Conservation (phyloP, 805 yeast genomes). For the Maudiozyma saulgeensis region DNA sequence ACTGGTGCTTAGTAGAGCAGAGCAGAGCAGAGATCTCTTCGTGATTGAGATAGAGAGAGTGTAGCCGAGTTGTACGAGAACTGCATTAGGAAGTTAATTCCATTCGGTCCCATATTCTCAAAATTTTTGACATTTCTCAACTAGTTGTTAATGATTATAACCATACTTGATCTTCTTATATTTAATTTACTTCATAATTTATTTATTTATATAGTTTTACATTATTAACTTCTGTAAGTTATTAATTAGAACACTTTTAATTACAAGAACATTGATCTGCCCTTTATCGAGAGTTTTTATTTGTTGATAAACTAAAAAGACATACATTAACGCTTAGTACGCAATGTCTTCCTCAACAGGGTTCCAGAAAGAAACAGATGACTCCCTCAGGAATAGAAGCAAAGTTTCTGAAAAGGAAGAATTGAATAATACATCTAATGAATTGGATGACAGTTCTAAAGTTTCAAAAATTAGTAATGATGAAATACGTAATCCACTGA, state of each 20-base stretch:
- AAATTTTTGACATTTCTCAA: too few species aligned
- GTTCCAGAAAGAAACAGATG: not conserved
- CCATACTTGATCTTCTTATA: too few species aligned
- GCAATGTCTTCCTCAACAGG: conserved; percentile 4
- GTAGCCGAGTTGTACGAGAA: too few species aligned
- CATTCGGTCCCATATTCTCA: too few species aligned
- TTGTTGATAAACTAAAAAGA: not conserved
- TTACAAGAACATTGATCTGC: not conserved
- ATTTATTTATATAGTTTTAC: too few species aligned
- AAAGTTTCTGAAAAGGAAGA: not conserved
- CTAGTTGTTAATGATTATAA: too few species aligned
- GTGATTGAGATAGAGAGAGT: not conserved
- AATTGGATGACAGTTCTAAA: conserved; percentile 2
- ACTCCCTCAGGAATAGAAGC: not conserved
- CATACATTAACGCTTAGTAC: not conserved
- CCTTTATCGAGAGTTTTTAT: not conserved
- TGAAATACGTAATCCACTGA: conserved; percentile 1
- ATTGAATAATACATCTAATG: not conserved
- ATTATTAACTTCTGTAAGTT: not conserved
- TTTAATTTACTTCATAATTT: too few species aligned
- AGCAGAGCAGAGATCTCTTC: not conserved
- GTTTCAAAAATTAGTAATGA: not conserved
- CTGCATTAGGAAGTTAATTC: too few species aligned
- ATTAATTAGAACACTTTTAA: not conserved
- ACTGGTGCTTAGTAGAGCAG: not conserved